phyloP scores from a whole-genome alignment of 148 eudicot genomes.

The Euryodendron excelsum region DNA sequence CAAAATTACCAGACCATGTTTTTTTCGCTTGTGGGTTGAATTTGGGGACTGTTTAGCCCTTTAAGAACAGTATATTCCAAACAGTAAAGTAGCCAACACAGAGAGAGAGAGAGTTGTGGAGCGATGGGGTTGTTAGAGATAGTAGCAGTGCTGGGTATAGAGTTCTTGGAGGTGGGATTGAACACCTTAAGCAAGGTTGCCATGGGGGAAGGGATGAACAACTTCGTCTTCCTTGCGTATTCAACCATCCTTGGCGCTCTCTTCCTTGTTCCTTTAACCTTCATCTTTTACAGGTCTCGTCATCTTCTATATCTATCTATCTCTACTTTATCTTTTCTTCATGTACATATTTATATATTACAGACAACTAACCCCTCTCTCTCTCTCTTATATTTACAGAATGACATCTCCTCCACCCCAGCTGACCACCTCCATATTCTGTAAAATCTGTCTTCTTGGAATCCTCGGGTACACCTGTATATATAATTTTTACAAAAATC shows the following conservation, averaged over 20 bases:
- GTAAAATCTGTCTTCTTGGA: slow-evolving; percentile 7
- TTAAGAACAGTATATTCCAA: no score
- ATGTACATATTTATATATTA: no score
- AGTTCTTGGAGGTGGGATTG: slow-evolving; percentile 30
- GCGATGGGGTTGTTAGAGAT: slow-evolving; percentile 20
- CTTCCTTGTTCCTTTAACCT: slow-evolving; percentile 26
- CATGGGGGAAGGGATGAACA: slow-evolving; percentile 42
- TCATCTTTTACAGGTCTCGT: slow-evolving; percentile 10
- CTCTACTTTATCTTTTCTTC: background rate
- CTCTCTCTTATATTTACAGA: slow-evolving; percentile 8
- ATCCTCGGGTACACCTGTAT: background rate
- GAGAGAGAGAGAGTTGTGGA: background rate
- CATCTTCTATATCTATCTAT: background rate
- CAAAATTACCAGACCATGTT: no score
- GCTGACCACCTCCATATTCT: background rate
- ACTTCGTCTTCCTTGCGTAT: slow-evolving; percentile 29
- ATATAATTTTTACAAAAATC: background rate
- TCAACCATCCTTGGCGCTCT: slow-evolving; percentile 28
- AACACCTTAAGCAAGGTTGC: slow-evolving; percentile 43
- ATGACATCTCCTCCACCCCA: slow-evolving; percentile 5
- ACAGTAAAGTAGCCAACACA: background rate
- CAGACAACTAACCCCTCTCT: background rate
- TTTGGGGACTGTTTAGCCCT: no score
- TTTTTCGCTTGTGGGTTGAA: no score
- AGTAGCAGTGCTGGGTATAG: slow-evolving; percentile 16